These are phyloP conservation scores for Dactylella cylindrospora DNA, from an alignment of 2,329 filamentous ascomycete species.

Conservation along the genomic window DNA sequence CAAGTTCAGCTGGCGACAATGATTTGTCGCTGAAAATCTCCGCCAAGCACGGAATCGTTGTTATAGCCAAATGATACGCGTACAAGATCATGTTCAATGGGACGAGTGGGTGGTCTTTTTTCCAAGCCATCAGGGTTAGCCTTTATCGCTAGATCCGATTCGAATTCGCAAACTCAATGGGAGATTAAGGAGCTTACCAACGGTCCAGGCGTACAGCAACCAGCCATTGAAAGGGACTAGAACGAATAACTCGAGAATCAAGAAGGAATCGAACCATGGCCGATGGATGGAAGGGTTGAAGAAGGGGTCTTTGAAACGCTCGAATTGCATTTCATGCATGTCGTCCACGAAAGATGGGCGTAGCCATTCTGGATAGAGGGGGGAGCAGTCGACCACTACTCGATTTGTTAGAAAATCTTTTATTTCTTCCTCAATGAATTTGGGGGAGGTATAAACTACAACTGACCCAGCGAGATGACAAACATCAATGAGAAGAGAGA, in stretches of 20 bases:
- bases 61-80: slow-evolving; percentile 39
- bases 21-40: slow-evolving; percentile 26
- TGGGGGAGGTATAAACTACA: too few species aligned
- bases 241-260: slow-evolving; percentile 29
- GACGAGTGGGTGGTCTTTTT: slow-evolving; percentile 31
- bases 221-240: slow-evolving; percentile 34
- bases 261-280: slow-evolving; percentile 39
- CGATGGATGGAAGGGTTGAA: slow-evolving; percentile 32
- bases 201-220: slow-evolving; percentile 36
- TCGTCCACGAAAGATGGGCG: slow-evolving; percentile 18
- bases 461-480: slow-evolving; percentile 31
- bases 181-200: slow-evolving; percentile 15
- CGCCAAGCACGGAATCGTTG: slow-evolving; percentile 25
- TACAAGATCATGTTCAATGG: slow-evolving; percentile 33
- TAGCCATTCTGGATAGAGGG: slow-evolving; percentile 37
- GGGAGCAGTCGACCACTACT: slow-evolving; percentile 39
- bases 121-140: background rate
- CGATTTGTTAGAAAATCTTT: background rate
- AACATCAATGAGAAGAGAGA: slow-evolving; percentile 31
- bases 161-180: background rate
- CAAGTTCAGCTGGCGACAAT: slow-evolving; percentile 9
- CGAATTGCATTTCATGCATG: slow-evolving; percentile 36
- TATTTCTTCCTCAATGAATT: too few species aligned
- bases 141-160: background rate
- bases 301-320: slow-evolving; percentile 34